Conservation (phyloP, 2,329 filamentous ascomycete species). For the Penicillium sp. region DNA sequence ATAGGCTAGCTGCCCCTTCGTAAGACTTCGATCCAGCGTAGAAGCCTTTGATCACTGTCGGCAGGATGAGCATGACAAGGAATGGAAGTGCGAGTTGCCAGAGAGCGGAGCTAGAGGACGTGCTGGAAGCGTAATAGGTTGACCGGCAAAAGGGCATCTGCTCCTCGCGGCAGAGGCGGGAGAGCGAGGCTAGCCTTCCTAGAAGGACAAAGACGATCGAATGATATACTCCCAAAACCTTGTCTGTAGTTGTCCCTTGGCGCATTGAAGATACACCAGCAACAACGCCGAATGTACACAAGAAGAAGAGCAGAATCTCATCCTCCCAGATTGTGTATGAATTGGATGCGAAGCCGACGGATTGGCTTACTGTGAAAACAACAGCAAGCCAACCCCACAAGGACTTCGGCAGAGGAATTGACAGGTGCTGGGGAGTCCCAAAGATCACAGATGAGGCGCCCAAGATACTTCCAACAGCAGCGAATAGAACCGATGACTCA, state of each 20-base stretch:
- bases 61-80: constrained; percentile 71
- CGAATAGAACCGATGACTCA: constrained; percentile 44
- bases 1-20: constrained; percentile 80
- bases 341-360: constrained; percentile 94
- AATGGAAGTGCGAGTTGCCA: constrained; percentile 89
- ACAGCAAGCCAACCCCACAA: constrained; percentile 89
- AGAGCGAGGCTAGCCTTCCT: constrained; percentile 80
- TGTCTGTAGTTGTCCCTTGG: constrained; percentile 68
- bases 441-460: constrained; percentile 48
- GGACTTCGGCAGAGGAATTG: constrained; percentile 68
- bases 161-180: constrained; percentile 92
- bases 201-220: constrained; percentile 81
- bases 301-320: constrained; percentile 88
- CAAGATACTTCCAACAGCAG: constrained; percentile 52
- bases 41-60: constrained; percentile 80
- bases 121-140: constrained; percentile 91
- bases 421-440: constrained; percentile 45
- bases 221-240: constrained; percentile 80
- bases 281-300: constrained; percentile 83
- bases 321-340: constrained; percentile 99
- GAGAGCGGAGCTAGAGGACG: constrained; percentile 86
- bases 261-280: constrained; percentile 76
- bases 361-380: constrained; percentile 82
- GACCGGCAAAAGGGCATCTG: constrained; percentile 97
- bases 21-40: constrained; percentile 83